Conservation (phyloP, 345 rosid genomes). For the Litchi chinensis region DNA sequence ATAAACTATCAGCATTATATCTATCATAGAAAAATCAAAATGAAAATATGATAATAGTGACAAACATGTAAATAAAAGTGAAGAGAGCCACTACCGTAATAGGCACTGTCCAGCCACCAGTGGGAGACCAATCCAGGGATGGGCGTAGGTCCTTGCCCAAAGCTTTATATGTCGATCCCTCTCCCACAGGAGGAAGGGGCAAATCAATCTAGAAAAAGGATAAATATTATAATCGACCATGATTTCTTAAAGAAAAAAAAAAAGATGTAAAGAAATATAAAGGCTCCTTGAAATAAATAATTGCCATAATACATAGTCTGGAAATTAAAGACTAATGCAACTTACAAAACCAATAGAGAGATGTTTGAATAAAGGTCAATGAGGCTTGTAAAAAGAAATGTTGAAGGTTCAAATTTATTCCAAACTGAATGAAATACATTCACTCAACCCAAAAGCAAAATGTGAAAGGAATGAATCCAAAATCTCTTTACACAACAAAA, state of each 20-base stretch:
- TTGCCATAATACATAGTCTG: not conserved
- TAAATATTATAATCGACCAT: not conserved
- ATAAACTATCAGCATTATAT: not conserved
- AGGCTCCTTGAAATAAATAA: not conserved
- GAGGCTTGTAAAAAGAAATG: not conserved
- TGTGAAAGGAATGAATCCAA: not conserved
- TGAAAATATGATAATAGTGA: slow-evolving; percentile 3
- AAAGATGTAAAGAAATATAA: not conserved
- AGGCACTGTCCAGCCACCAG: slow-evolving; percentile 56
- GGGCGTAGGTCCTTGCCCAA: slow-evolving; percentile 54
- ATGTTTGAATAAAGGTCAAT: not conserved
- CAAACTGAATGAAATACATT: not conserved
- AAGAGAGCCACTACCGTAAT: slow-evolving; percentile 24
- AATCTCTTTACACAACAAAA: not conserved
- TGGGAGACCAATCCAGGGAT: slow-evolving; percentile 59
- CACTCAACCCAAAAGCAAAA: not conserved
- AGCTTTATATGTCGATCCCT: slow-evolving; percentile 52
- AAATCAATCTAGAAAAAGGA: slow-evolving; percentile 44
- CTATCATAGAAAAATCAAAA: not conserved
- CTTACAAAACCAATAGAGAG: not conserved
- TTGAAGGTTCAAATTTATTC: not conserved
- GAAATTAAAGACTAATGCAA: not conserved
- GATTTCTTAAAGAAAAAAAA: too few relatives aligned
- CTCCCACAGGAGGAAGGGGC: slow-evolving; percentile 57
- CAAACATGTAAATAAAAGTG: not conserved